A percentile compares a stretch with the other conserved stretches of the same genome.
These are phyloP conservation scores for Yamadazyma buinensis DNA, from an alignment of 1,139 yeast genomes.

Conservation along the genomic window DNA sequence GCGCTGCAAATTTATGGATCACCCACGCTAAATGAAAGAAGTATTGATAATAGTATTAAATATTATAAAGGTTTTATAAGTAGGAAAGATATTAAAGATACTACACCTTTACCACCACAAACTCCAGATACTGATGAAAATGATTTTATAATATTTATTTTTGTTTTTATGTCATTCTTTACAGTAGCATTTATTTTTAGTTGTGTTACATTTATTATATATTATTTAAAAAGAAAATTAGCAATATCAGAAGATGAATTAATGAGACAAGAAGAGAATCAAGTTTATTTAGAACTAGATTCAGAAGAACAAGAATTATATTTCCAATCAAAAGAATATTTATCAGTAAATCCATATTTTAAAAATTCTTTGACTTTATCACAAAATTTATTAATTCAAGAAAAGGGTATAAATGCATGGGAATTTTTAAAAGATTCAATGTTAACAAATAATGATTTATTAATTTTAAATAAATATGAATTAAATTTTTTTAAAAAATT, in stretches of 20 bases:
- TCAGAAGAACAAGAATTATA: constrained; percentile 80
- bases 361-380: constrained; percentile 41
- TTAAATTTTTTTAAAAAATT: constrained; percentile 67
- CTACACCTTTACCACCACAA: neutral
- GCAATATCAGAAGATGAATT: constrained; percentile 47
- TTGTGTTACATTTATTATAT: constrained; percentile 11
- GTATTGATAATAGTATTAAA: too few species aligned
- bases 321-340: constrained; percentile 60
- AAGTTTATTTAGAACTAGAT: constrained; percentile 57
- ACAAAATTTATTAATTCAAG: constrained; percentile 68
- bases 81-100: neutral
- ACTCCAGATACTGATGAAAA: constrained; percentile 1
- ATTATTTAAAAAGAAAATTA: constrained; percentile 11
- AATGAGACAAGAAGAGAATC: constrained; percentile 58
- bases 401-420: constrained; percentile 92
- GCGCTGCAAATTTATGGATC: too few species aligned
- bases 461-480: constrained; percentile 72
- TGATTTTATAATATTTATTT: constrained; percentile 7
- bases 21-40: too few species aligned
- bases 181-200: constrained; percentile 12
- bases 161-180: constrained; percentile 12
- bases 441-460: constrained; percentile 54
- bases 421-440: constrained; percentile 75
- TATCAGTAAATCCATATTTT: constrained; percentile 54
- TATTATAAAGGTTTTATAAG: too few species aligned